phyloP scores from a whole-genome alignment of 169 alveolate genomes.

The Babesia divergens region DNA sequence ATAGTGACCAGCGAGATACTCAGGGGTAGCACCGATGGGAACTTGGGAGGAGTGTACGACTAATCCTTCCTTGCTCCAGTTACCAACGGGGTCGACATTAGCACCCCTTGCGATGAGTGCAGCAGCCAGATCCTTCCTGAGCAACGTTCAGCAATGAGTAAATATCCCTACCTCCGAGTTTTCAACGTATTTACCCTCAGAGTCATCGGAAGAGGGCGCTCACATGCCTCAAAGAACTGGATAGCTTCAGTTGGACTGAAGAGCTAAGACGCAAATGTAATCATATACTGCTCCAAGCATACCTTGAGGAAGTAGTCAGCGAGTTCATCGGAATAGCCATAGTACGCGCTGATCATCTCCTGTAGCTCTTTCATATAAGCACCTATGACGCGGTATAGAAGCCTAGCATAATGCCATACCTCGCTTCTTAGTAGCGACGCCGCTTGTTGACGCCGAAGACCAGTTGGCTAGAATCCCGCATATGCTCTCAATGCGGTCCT shows the following conservation, averaged over 20 bases:
- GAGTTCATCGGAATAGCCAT: slow-evolving; percentile 87
- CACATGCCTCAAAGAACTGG: slow-evolving; percentile 89
- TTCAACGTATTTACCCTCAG: slow-evolving; percentile 90
- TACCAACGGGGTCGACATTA: slow-evolving; percentile 90
- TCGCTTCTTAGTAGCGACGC: slow-evolving; percentile 23
- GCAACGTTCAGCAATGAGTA: slow-evolving; percentile 18
- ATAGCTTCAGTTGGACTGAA: slow-evolving; percentile 90
- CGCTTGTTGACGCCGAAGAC: slow-evolving; percentile 50
- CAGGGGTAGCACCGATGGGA: slow-evolving; percentile 97
- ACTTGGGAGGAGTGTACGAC: slow-evolving; percentile 89
- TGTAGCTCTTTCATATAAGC: slow-evolving; percentile 63
- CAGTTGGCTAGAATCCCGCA: slow-evolving; percentile 68
- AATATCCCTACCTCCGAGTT: slow-evolving; percentile 75
- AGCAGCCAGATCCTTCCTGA: slow-evolving; percentile 89
- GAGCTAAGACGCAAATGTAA: slow-evolving; percentile 35
- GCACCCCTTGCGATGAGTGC: slow-evolving; percentile 90
- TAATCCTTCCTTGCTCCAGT: slow-evolving; percentile 92
- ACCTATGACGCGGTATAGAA: background rate
- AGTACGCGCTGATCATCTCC: slow-evolving; percentile 78
- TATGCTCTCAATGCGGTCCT: slow-evolving; percentile 70
- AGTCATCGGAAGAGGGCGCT: slow-evolving; percentile 85
- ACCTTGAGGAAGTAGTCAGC: slow-evolving; percentile 79
- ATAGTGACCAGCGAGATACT: slow-evolving; percentile 94
- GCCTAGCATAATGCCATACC: background rate
- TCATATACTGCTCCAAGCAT: background rate